phyloP scores from a whole-genome alignment of 2,329 filamentous ascomycete genomes.

The Exophiala aquamarina region DNA sequence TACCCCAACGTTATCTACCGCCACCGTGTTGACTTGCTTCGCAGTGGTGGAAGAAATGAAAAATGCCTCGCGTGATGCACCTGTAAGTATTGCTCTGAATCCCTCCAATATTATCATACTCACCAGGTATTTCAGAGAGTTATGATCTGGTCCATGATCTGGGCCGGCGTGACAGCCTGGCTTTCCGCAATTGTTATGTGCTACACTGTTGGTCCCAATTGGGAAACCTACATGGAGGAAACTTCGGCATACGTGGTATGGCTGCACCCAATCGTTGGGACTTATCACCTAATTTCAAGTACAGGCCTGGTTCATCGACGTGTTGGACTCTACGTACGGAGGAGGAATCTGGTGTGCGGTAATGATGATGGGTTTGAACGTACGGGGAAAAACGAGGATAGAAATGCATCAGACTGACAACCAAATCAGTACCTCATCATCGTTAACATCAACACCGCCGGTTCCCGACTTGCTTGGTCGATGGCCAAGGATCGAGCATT shows the following conservation, averaged over 20 bases:
- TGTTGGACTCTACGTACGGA: conserved; percentile 39
- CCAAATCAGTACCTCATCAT: conserved; percentile 20
- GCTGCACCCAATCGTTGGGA: neutral
- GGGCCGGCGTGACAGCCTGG: conserved; percentile 22
- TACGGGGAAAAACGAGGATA: neutral
- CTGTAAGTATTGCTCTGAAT: conserved; percentile 9
- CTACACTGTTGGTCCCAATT: conserved; percentile 21
- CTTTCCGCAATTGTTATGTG: conserved; percentile 25
- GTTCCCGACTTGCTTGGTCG: conserved; percentile 22
- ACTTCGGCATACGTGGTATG: conserved; percentile 23
- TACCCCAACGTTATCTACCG: neutral
- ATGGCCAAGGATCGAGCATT: conserved; percentile 61
- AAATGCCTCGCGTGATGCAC: conserved; percentile 52
- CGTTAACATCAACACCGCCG: conserved; percentile 24
- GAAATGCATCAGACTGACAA: neutral
- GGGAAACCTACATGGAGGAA: conserved; percentile 21
- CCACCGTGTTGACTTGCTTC: neutral
- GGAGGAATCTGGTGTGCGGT: conserved; percentile 24
- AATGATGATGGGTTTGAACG: conserved; percentile 27
- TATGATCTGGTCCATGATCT: conserved; percentile 24
- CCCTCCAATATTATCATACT: conserved; percentile 46
- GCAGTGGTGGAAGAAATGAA: conserved; percentile 35
- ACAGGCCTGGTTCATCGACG: conserved; percentile 36
- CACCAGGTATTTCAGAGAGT: conserved; percentile 21
- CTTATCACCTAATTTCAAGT: neutral